Evolutionary conservation across 179 eudicot species (phyloP).

Genomic region (Amaranthus tricolor): DNA sequence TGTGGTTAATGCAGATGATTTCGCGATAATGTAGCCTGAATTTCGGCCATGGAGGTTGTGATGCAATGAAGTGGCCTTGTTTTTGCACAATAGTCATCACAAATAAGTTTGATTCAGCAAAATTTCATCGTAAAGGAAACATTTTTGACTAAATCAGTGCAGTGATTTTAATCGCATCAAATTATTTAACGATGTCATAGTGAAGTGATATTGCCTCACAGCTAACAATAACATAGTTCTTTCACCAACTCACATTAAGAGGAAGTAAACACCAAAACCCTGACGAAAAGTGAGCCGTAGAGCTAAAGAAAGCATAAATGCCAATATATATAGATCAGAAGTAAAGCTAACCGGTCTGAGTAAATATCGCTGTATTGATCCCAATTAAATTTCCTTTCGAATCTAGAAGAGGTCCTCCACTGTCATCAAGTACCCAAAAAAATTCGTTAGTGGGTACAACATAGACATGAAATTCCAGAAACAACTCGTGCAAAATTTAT

Average conservation of each 20-base stretch:
- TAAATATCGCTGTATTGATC: conserved; percentile 93
- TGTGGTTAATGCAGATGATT: too few relatives aligned
- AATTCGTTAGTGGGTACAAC: conserved; percentile 7
- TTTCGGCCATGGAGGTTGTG: too few relatives aligned
- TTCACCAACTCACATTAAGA: not conserved
- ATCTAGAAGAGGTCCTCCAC: conserved; percentile 96
- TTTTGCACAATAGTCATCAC: too few relatives aligned
- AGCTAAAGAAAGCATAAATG: not conserved
- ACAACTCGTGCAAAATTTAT: not conserved
- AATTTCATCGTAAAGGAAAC: too few relatives aligned
- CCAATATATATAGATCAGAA: conserved; percentile 2
- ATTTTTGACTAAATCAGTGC: too few relatives aligned
- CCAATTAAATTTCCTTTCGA: conserved; percentile 93
- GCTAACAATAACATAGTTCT: not conserved
- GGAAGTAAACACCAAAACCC: not conserved
- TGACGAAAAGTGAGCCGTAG: not conserved
- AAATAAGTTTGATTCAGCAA: too few relatives aligned
- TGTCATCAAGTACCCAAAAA: conserved; percentile 33
- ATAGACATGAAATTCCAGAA: not conserved
- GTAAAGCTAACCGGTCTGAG: conserved; percentile 72
- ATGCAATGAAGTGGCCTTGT: too few relatives aligned
- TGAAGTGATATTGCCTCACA: not conserved
- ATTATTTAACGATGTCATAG: too few relatives aligned
- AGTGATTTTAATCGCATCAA: too few relatives aligned
- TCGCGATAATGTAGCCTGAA: too few relatives aligned